Conservation (phyloP, 1,139 yeast genomes). For the Lodderomyces beijingensis region DNA sequence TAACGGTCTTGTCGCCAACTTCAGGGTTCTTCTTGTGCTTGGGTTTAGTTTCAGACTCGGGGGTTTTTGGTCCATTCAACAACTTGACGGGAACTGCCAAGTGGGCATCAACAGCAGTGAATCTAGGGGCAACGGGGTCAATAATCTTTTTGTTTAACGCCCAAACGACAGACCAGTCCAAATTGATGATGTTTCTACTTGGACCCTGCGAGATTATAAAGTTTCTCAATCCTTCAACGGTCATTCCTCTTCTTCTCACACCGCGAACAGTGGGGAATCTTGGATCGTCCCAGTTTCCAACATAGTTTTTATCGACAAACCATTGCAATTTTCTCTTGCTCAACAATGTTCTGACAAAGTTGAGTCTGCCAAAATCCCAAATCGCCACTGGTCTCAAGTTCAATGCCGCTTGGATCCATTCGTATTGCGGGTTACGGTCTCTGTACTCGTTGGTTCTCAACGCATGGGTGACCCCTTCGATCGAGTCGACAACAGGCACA, state of each 20-base stretch:
- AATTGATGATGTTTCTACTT: conserved; percentile 88
- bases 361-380: conserved; percentile 95
- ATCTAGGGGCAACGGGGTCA: conserved; percentile 95
- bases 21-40: conserved; percentile 95
- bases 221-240: conserved; percentile 92
- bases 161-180: conserved; percentile 98
- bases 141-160: conserved; percentile 93
- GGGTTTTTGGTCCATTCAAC: conserved; percentile 64
- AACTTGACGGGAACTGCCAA: conserved; percentile 65
- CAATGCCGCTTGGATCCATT: conserved; percentile 96
- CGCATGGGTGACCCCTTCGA: conserved; percentile 93
- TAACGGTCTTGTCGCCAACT: conserved; percentile 79
- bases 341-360: conserved; percentile 89
- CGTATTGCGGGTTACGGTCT: conserved; percentile 89
- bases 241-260: conserved; percentile 99
- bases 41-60: conserved; percentile 68
- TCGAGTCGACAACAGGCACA: conserved; percentile 96
- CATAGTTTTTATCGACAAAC: conserved; percentile 74
- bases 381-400: conserved; percentile 98
- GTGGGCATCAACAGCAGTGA: conserved; percentile 65
- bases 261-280: conserved; percentile 99
- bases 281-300: conserved; percentile 98
- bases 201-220: conserved; percentile 96
- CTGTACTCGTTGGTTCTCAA: conserved; percentile 94
- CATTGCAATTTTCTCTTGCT: conserved; percentile 95